Evolutionary conservation across 2,329 filamentous ascomycete genomes (phyloP), one percentile per base, ranked within the genome.

Genomic region (Cladophialophora carrionii): DNA sequence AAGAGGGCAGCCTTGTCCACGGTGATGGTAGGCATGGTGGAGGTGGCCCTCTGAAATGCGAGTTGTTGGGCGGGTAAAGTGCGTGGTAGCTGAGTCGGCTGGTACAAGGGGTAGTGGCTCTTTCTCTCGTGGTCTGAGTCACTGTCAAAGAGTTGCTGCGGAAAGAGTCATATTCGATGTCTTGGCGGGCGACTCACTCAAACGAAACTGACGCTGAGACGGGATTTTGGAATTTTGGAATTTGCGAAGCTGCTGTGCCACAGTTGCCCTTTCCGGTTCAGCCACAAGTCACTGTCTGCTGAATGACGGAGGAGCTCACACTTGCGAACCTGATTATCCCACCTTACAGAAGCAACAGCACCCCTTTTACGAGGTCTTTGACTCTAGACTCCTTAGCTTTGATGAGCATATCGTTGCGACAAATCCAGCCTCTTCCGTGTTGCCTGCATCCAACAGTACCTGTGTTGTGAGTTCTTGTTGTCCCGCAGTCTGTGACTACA

Each of bases 1-100:
- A 90, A 98, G 76, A 99, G 91, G 76, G 89, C 91, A 75, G 92
- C 93, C 83, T 98, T 99, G 84, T 98, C 91, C 73, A 98, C 93
- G 73, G 89, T 85, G 74, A 99, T 97, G 77, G 95, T 99, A 81
- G 95, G 95, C 95, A 97, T 97, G 67, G 78, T 87, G 79, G 76
- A 72, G 64, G 57, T 73, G 46, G 32, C 48, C 32, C 37, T 12
- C n/a, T 14, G n/a, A 34, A 31, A 52, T 12, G 52, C 34, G 52
- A 29, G 12, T 34, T 10, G 14, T 29, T 0, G 24, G 3, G 14
- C 20, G 4, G 20, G 20, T 14, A 24, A 22, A 51, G 9, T 29
- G 48, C 20, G 9, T 12, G 22, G 26, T 7, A 26, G 48, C 14
- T 20, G 10, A 14, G 48, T 51, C 20, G 24, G 20, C 48, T 6